Conservation (phyloP, 2,329 filamentous ascomycete species). For the Apiospora arundinis region DNA sequence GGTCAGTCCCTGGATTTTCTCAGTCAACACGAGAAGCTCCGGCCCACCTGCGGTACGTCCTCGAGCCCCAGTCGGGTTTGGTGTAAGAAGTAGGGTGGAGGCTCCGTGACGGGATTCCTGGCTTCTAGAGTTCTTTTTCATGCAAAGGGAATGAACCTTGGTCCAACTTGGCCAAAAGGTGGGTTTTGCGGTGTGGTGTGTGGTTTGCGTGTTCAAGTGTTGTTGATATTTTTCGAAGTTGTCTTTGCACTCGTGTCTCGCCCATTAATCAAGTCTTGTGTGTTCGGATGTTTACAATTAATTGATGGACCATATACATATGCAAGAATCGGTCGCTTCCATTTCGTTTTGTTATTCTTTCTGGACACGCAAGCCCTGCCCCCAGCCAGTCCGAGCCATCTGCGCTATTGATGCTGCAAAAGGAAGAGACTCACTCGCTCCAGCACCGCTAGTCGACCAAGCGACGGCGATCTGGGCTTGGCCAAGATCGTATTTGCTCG, state of each 20-base stretch:
- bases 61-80: constrained; percentile 8
- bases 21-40: constrained; percentile 13
- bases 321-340: not conserved
- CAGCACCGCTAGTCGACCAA: constrained; percentile 15
- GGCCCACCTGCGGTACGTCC: constrained; percentile 18
- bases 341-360: not conserved
- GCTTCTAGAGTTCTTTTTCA: constrained; percentile 13
- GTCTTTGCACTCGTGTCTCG: too few relatives aligned
- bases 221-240: not conserved
- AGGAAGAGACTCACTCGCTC: too few relatives aligned
- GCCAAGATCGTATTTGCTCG: constrained; percentile 18
- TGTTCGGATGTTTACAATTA: constrained; percentile 12
- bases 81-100: constrained; percentile 4
- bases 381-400: constrained; percentile 14
- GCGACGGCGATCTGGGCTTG: constrained; percentile 17
- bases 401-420: constrained; percentile 8
- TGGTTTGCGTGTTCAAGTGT: not conserved
- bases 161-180: not conserved
- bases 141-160: constrained; percentile 17
- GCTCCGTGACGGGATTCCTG: constrained; percentile 14
- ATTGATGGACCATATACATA: not conserved
- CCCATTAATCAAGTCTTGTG: not conserved
- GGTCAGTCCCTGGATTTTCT: not conserved
- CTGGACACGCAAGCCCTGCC: not conserved
- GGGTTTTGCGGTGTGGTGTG: not conserved